A percentile compares a stretch with the other conserved stretches of the same genome.
These are phyloP conservation scores for Agaricus bisporus DNA, from an alignment of 768 basidiomycete species.

Conservation along the genomic window DNA sequence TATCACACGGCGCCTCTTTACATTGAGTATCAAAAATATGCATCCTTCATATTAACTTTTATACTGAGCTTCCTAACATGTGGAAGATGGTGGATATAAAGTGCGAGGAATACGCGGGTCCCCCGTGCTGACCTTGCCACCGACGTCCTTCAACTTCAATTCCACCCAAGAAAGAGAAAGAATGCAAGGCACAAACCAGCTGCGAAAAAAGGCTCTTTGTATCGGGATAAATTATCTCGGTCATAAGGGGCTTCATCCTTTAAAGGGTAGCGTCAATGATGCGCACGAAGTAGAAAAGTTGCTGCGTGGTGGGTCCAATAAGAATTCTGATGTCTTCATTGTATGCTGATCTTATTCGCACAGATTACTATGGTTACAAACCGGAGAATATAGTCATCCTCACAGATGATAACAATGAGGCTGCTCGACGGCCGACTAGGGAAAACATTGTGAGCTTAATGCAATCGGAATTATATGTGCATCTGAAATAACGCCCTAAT, in stretches of 20 bases:
- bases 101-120: no score
- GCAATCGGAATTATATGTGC: neutral
- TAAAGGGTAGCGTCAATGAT: slow-evolving; percentile 90
- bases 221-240: slow-evolving; percentile 89
- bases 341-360: slow-evolving; percentile 15
- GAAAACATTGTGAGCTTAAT: slow-evolving; percentile 63
- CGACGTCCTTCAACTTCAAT: no score
- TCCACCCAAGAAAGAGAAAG: no score
- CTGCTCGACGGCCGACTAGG: slow-evolving; percentile 63
- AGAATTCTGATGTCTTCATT: neutral
- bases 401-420: slow-evolving; percentile 65
- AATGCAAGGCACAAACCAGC: no score
- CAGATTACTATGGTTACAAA: slow-evolving; percentile 60
- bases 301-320: slow-evolving; percentile 46
- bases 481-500: neutral
- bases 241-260: slow-evolving; percentile 37
- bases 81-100: no score
- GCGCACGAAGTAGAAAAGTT: slow-evolving; percentile 78
- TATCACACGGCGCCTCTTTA: no score
- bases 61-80: no score
- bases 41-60: no score
- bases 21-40: no score
- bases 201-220: slow-evolving; percentile 73
- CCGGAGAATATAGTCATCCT: slow-evolving; percentile 81
- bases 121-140: no score